These are phyloP conservation scores for Rhodotorula sp. DNA, from an alignment of 1,284 basidiomycete genomes.

Conservation along the genomic window DNA sequence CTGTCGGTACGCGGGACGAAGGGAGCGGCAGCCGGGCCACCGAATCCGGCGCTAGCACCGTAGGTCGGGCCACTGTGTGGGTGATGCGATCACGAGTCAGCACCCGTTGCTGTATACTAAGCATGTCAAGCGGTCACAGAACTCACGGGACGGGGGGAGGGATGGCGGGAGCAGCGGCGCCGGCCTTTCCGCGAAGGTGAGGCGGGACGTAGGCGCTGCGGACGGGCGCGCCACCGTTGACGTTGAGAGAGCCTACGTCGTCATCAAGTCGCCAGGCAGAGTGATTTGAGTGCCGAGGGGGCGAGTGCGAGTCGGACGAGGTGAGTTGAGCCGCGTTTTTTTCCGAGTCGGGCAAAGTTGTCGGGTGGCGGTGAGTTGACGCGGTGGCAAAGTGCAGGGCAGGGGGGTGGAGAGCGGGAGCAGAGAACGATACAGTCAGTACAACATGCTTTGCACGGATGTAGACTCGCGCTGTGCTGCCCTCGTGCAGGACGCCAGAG, in stretches of 20 bases:
- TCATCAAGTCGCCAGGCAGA: background rate
- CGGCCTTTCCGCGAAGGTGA: slow-evolving; percentile 40
- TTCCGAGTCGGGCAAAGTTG: background rate
- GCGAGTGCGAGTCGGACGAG: background rate
- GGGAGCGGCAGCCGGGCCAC: slow-evolving; percentile 25
- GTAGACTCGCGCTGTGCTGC: too few relatives aligned
- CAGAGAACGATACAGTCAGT: background rate
- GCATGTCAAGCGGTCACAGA: background rate
- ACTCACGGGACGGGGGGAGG: slow-evolving; percentile 19
- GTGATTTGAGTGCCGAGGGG: background rate
- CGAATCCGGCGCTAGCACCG: slow-evolving; percentile 10
- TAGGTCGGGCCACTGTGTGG: background rate
- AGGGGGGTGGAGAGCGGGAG: background rate
- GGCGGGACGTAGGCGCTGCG: slow-evolving; percentile 42
- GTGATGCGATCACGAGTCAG: slow-evolving; percentile 7
- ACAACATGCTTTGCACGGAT: too few relatives aligned
- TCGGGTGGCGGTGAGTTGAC: background rate
- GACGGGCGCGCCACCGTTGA: slow-evolving; percentile 26
- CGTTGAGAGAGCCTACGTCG: slow-evolving; percentile 29
- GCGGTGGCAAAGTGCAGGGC: too few relatives aligned
- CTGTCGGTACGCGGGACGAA: slow-evolving; percentile 24
- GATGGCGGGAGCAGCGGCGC: slow-evolving; percentile 14
- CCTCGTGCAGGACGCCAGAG: too few relatives aligned
- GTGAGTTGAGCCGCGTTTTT: too few relatives aligned
- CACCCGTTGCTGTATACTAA: background rate